Evolutionary conservation across 2,329 filamentous ascomycete species (phyloP).

Genomic region (Emmonsia crescens): DNA sequence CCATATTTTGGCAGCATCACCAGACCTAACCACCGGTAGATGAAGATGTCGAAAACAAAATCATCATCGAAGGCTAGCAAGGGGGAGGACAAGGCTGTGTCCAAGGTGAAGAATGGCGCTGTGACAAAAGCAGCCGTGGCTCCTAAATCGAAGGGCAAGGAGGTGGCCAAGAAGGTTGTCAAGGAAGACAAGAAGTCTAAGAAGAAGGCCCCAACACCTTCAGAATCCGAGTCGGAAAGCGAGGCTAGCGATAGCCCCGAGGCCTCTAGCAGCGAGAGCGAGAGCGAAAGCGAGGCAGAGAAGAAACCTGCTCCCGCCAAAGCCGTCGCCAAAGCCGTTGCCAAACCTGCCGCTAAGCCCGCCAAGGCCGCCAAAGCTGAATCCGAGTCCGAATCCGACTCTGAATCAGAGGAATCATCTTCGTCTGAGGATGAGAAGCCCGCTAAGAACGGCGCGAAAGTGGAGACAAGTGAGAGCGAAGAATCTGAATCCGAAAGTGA

Average conservation of each 20-base stretch:
- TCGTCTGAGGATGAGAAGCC: conserved; percentile 20
- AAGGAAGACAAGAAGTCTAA: conserved; percentile 24
- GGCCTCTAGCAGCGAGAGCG: conserved; percentile 23
- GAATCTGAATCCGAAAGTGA: conserved; percentile 17
- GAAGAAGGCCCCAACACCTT: conserved; percentile 34
- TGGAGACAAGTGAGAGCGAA: conserved; percentile 12
- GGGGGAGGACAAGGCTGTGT: conserved; percentile 31
- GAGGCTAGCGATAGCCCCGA: conserved; percentile 27
- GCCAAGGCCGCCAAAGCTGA: conserved; percentile 20
- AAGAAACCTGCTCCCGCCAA: conserved; percentile 12
- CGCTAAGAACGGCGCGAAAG: conserved; percentile 15
- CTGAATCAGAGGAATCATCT: conserved; percentile 18
- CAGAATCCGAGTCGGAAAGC: conserved; percentile 24
- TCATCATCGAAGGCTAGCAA: conserved; percentile 14
- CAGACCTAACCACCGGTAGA: conserved; percentile 15
- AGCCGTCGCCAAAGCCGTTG: conserved; percentile 22
- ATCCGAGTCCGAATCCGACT: conserved; percentile 27
- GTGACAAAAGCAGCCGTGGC: conserved; percentile 36
- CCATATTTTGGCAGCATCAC: background rate
- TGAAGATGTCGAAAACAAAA: conserved; percentile 38
- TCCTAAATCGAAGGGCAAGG: conserved; percentile 27
- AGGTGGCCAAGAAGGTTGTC: conserved; percentile 21
- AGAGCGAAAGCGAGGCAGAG: conserved; percentile 26
- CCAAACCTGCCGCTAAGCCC: conserved; percentile 26
- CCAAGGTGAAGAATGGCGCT: conserved; percentile 38